Percentiles rank a stretch among this genome's conserved stretches.
These are phyloP conservation scores for Syzygium aromaticum DNA, from an alignment of 345 rosid species.

Conservation along the genomic window DNA sequence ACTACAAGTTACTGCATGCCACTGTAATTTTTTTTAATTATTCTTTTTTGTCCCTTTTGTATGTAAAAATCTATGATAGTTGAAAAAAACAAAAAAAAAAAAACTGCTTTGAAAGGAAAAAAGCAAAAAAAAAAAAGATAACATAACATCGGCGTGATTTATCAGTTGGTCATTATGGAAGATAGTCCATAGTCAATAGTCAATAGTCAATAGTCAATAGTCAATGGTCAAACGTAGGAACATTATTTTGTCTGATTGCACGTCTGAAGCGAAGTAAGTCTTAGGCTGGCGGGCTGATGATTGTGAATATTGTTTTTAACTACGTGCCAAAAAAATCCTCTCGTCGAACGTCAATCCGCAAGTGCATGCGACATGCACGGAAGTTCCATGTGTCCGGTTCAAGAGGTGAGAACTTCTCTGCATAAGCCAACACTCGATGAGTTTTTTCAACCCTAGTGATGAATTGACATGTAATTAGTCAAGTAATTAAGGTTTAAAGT, in stretches of 20 bases:
- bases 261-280: not conserved
- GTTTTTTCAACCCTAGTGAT: not conserved
- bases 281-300: not conserved
- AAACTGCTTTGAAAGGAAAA: not conserved
- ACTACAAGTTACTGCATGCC: not conserved
- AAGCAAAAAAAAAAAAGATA: not conserved
- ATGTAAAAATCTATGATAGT: not conserved
- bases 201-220: not conserved
- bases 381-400: not conserved
- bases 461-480: not conserved
- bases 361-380: not conserved
- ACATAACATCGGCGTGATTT: not conserved
- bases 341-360: not conserved
- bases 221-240: not conserved
- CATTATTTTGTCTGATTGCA: not conserved
- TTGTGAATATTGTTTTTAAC: not conserved
- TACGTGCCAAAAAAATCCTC: not conserved
- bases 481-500: not conserved
- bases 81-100: not conserved
- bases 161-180: not conserved
- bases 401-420: not conserved
- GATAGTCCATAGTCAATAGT: not conserved
- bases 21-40: not conserved
- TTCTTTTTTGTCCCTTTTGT: not conserved
- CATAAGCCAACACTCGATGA: not conserved